phyloP scores from a whole-genome alignment of 176 grass and related monocot species.

The Juncus effusus region DNA sequence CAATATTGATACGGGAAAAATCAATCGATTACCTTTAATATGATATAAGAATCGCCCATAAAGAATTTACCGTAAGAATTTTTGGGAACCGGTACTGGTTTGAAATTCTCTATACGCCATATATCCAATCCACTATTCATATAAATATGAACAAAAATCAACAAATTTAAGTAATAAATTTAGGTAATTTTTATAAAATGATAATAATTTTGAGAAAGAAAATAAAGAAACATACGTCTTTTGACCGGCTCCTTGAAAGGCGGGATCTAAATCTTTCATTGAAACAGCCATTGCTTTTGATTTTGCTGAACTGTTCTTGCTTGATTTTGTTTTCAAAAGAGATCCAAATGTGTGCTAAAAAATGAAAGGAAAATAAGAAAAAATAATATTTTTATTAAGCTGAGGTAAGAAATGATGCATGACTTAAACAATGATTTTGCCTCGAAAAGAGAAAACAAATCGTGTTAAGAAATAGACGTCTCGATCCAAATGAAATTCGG shows the following conservation, averaged over 20 bases:
- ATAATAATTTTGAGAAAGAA: constrained; percentile 17
- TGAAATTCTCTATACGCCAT: constrained; percentile 93
- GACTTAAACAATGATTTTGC: background rate
- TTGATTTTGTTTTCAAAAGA: constrained; percentile 45
- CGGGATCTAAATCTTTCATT: constrained; percentile 80
- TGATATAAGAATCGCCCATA: constrained; percentile 89
- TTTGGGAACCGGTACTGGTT: constrained; percentile 46
- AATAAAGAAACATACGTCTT: constrained; percentile 70
- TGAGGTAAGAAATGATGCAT: constrained; percentile 9
- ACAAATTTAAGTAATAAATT: background rate
- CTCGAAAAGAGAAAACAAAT: constrained; percentile 11
- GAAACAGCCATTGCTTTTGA: constrained; percentile 54
- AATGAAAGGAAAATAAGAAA: background rate
- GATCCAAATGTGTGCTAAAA: constrained; percentile 28
- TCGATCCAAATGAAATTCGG: background rate
- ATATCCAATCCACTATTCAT: constrained; percentile 65
- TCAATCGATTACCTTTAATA: constrained; percentile 59
- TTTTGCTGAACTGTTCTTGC: constrained; percentile 31
- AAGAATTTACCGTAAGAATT: constrained; percentile 88
- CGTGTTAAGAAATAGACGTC: background rate
- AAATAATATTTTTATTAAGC: constrained; percentile 18
- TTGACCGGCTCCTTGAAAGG: constrained; percentile 66
- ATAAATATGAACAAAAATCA: constrained; percentile 25
- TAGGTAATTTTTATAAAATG: background rate
- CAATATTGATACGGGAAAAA: no score